These are phyloP conservation scores for Hymenochaete sp. DNA, from an alignment of 1,284 basidiomycete species.

Conservation along the genomic window DNA sequence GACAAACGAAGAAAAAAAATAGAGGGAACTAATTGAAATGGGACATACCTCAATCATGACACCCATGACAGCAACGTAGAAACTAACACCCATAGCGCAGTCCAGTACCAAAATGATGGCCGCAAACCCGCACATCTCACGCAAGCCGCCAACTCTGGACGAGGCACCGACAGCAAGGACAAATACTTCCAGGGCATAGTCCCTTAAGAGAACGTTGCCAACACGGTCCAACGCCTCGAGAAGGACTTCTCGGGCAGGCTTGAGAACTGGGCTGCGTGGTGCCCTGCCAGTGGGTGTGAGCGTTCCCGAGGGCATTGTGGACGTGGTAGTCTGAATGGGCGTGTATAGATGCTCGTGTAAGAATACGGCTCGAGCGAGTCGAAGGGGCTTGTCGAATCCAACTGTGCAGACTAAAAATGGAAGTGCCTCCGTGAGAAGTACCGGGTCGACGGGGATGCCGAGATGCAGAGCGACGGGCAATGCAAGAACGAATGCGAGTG, in stretches of 20 bases:
- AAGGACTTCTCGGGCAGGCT: constrained; percentile 79
- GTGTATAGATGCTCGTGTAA: constrained; percentile 69
- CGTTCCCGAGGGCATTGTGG: constrained; percentile 2
- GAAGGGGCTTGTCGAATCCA: constrained; percentile 95
- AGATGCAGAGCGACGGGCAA: constrained; percentile 80
- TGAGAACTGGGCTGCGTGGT: constrained; percentile 34
- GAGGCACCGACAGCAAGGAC: constrained; percentile 85
- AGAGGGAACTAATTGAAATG: constrained; percentile 14
- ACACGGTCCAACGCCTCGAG: constrained; percentile 74
- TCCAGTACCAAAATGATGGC: constrained; percentile 82
- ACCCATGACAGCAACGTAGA: constrained; percentile 81
- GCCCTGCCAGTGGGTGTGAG: constrained; percentile 9
- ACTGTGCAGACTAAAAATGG: constrained; percentile 98
- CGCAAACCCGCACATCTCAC: constrained; percentile 92
- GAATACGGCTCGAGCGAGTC: constrained; percentile 87
- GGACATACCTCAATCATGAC: constrained; percentile 86
- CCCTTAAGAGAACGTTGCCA: constrained; percentile 81
- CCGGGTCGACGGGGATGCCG: constrained; percentile 84
- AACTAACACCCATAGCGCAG: constrained; percentile 84
- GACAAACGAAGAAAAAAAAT: constrained; percentile 2
- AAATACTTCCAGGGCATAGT: constrained; percentile 88
- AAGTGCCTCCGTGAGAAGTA: constrained; percentile 88
- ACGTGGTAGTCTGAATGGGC: constrained; percentile 27
- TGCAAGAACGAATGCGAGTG: constrained; percentile 82
- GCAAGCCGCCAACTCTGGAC: constrained; percentile 81